phyloP scores from a whole-genome alignment of 805 yeast species.

The Scheffersomyces lignosus region DNA sequence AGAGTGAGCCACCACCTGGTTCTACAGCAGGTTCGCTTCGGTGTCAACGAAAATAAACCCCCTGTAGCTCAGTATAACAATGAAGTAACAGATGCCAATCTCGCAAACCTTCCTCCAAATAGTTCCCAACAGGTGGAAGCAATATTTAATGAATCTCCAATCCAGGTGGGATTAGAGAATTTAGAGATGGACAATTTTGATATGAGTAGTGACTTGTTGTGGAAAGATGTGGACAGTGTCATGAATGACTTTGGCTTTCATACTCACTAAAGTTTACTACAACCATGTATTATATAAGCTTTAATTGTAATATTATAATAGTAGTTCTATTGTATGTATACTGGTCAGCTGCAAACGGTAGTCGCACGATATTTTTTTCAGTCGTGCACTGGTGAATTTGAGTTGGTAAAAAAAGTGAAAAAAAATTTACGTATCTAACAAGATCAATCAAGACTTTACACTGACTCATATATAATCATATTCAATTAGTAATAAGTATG shows the following conservation, averaged over 20 bases:
- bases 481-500: too few species aligned
- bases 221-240: conserved; percentile 84
- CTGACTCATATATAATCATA: too few species aligned
- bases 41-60: not conserved
- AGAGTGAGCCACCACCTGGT: too few species aligned
- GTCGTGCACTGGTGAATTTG: conserved; percentile 1
- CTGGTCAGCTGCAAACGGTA: conserved; percentile 1
- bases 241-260: conserved; percentile 94
- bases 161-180: conserved; percentile 28
- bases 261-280: conserved; percentile 32
- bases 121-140: conserved; percentile 1
- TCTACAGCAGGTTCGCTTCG: not conserved
- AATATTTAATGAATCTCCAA: conserved; percentile 22
- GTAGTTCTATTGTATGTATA: not conserved
- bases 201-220: conserved; percentile 53
- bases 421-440: not conserved
- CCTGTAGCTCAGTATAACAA: not conserved
- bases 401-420: not conserved
- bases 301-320: not conserved
- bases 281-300: not conserved
- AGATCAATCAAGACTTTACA: too few species aligned
- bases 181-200: conserved; percentile 45
- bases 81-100: too few species aligned
- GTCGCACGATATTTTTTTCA: not conserved
- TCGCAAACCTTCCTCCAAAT: too few species aligned